Conservation (phyloP, 2,329 filamentous ascomycete genomes). For the Colletotrichum somersetense region DNA sequence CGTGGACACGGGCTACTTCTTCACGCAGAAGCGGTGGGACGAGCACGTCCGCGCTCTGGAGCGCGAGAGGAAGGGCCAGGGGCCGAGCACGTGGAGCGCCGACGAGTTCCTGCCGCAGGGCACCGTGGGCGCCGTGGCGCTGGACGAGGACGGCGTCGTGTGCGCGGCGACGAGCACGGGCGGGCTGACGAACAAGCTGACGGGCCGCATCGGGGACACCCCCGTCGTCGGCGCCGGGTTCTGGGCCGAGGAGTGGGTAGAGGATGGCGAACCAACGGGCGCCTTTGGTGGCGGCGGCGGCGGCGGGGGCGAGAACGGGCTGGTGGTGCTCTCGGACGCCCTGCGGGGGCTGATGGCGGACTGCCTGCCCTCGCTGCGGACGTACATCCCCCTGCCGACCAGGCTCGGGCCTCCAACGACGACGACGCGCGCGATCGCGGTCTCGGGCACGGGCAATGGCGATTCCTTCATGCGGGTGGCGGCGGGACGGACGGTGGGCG, state of each 20-base stretch:
- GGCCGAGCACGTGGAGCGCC: constrained; percentile 66
- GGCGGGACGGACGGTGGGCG: constrained; percentile 78
- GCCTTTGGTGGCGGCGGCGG: constrained; percentile 34
- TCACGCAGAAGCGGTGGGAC: constrained; percentile 82
- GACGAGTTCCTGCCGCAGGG: constrained; percentile 83
- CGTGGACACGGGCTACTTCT: constrained; percentile 80
- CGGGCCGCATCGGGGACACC: constrained; percentile 87
- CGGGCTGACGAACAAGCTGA: constrained; percentile 89
- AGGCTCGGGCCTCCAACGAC: background rate
- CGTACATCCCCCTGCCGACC: constrained; percentile 51
- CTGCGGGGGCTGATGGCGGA: constrained; percentile 67
- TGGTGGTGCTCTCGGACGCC: constrained; percentile 57
- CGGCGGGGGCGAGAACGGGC: background rate
- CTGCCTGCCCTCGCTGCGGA: constrained; percentile 67
- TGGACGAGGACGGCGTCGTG: constrained; percentile 81
- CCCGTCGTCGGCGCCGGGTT: constrained; percentile 87
- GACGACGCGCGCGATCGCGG: constrained; percentile 63
- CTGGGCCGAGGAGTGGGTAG: constrained; percentile 88
- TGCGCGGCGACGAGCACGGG: constrained; percentile 78
- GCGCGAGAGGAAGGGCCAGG: constrained; percentile 58
- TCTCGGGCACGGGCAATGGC: constrained; percentile 88
- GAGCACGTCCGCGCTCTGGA: constrained; percentile 75
- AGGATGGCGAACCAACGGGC: constrained; percentile 55
- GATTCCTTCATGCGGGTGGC: constrained; percentile 84
- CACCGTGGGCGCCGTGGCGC: constrained; percentile 84